phyloP scores from a whole-genome alignment of 371 early-diverging fungal species.

The Batkoa obscura region DNA sequence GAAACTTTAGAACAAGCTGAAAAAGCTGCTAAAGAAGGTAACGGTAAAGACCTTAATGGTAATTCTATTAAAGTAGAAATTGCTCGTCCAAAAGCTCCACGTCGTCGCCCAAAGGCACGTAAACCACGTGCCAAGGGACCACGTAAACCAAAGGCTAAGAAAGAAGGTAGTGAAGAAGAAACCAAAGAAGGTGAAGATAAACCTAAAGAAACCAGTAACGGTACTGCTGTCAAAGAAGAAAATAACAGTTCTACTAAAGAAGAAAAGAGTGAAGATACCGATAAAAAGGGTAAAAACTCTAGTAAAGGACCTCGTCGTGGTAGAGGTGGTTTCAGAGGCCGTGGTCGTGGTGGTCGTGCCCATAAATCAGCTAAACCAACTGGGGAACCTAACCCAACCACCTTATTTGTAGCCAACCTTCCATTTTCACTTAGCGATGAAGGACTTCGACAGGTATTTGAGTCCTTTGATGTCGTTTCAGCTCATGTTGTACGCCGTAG shows the following conservation, averaged over 20 bases:
- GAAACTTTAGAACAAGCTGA: constrained; percentile 46
- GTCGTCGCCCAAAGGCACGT: not conserved
- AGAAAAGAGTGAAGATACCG: constrained; percentile 10
- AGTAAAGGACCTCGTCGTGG: constrained; percentile 9
- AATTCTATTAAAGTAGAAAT: constrained; percentile 74
- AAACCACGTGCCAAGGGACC: not conserved
- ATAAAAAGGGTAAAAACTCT: constrained; percentile 6
- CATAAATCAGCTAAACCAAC: not conserved
- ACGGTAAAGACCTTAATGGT: constrained; percentile 54
- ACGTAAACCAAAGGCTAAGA: not conserved
- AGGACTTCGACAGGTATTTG: constrained; percentile 50
- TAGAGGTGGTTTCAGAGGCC: constrained; percentile 10
- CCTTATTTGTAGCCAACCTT: constrained; percentile 79
- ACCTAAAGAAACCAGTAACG: not conserved
- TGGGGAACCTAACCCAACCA: constrained; percentile 44
- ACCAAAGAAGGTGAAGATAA: not conserved
- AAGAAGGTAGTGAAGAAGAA: not conserved
- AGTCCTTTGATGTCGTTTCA: constrained; percentile 47
- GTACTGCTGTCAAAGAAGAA: not conserved
- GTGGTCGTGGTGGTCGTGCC: no score
- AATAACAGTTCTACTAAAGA: constrained; percentile 12
- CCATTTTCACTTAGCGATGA: constrained; percentile 69
- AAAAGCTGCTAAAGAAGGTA: constrained; percentile 42
- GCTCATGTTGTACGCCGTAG: constrained; percentile 44
- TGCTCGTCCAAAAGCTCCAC: constrained; percentile 39